Evolutionary conservation across 352 stramenopile species (phyloP), one percentile per base, ranked within the genome.

Genomic region (Globisporangium irregulare): DNA sequence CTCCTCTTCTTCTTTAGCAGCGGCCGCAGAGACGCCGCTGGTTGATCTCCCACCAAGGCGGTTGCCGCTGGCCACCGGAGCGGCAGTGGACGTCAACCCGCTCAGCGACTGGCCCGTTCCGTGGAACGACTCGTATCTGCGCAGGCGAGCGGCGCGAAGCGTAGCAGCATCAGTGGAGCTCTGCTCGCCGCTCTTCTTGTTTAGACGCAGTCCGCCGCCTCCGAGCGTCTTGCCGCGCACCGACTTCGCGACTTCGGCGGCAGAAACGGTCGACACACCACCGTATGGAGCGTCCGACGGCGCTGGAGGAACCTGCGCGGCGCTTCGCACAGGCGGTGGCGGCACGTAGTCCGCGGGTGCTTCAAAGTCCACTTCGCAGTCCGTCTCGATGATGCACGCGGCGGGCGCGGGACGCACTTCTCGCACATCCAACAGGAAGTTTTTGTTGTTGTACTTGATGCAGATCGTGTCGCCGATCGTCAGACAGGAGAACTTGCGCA

Each of bases 351-450:
- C 89, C 0, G 83, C 81, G 2, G 98, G 98, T 2, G 97, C 87
- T 74, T 99, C 97, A 77, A 99, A 99, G 77, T 99, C 98, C 7
- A 99, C 95, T 75, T 99, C 98, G 68, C 97, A 99, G 79, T 99
- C 98, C 1, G 97, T 99, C 84, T 99, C 98, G 66, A 99, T 99
- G 73, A 99, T 99, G 72, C 96, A 99, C 6, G 95, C 97, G 14
- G 97, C 98, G 64, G 98, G 91, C 29, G 94, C 74, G 0, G 98
- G 98, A 69, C 97, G 87, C 3, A 99, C 87, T 79, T 99, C 97
- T 25, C 97, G 94, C n/a, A 99, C 90, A 68, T 98, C 95, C 70
- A 99, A 87, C 79, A 99, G 90, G 75, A 99, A 99, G 71, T 99
- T 98, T 72, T 98, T 98, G 79, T 96, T 93, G 82, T 99, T 99